These are phyloP conservation scores for Geum urbanum DNA, from an alignment of 306 rosid species.

Conservation along the genomic window DNA sequence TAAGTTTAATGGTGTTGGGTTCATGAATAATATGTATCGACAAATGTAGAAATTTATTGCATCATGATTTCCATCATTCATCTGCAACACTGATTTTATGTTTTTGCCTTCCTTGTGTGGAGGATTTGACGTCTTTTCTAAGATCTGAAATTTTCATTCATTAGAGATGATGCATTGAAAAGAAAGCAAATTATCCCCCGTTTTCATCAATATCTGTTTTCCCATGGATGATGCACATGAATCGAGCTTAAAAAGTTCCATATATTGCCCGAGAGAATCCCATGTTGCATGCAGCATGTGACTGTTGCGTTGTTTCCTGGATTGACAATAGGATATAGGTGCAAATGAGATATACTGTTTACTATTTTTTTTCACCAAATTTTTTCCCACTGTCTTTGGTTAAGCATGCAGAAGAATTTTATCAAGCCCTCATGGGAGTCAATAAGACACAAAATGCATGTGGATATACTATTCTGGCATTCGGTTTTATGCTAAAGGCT, in stretches of 20 bases:
- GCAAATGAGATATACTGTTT: not conserved
- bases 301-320: not conserved
- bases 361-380: not conserved
- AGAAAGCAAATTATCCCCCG: not conserved
- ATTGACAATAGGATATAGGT: not conserved
- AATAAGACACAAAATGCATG: slow-evolving; percentile 10
- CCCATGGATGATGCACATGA: not conserved
- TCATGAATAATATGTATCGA: not conserved
- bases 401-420: not conserved
- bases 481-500: slow-evolving; percentile 3
- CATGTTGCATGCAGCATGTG: no score
- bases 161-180: not conserved
- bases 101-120: not conserved
- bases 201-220: not conserved
- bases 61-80: slow-evolving; percentile 1
- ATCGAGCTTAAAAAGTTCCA: slow-evolving; percentile 5
- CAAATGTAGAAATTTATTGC: not conserved
- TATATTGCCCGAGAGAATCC: not conserved
- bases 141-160: not conserved
- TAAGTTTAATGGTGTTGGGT: not conserved
- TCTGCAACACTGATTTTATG: not conserved
- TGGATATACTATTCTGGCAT: not conserved
- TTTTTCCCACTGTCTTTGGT: not conserved
- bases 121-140: not conserved
- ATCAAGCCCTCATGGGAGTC: not conserved